phyloP scores from a whole-genome alignment of 169 alveolate species.

The Condylostoma magnum region DNA sequence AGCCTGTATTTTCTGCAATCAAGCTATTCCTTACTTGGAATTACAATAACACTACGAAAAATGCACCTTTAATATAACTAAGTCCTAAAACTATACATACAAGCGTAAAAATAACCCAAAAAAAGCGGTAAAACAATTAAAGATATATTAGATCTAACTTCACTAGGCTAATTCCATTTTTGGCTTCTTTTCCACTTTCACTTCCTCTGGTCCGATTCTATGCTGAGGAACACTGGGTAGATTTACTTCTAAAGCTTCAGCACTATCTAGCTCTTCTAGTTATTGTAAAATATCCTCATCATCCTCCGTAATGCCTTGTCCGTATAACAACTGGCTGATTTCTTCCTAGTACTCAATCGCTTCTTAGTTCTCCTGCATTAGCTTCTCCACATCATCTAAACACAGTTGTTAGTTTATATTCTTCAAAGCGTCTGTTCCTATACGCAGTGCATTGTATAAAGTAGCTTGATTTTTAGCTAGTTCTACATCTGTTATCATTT shows the following conservation, averaged over 20 bases:
- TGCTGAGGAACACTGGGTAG: neutral
- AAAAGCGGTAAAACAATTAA: too few relatives aligned
- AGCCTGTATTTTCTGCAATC: too few relatives aligned
- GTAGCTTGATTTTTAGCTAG: conserved; percentile 4
- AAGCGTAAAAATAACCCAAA: too few relatives aligned
- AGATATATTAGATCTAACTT: too few relatives aligned
- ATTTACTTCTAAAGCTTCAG: neutral
- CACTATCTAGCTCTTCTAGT: conserved; percentile 6
- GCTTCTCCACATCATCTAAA: conserved; percentile 18
- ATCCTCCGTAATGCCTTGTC: conserved; percentile 5
- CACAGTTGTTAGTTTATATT: conserved; percentile 9
- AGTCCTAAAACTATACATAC: too few relatives aligned
- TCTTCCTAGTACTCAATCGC: conserved; percentile 25
- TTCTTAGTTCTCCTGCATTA: conserved; percentile 25
- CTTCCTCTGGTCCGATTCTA: neutral
- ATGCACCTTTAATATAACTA: too few relatives aligned
- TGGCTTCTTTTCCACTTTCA: too few relatives aligned
- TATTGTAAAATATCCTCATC: conserved; percentile 12
- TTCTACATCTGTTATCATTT: neutral
- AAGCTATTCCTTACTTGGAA: too few relatives aligned
- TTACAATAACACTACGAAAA: too few relatives aligned
- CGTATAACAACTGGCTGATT: neutral
- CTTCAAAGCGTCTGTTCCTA: conserved; percentile 8
- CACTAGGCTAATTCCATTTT: too few relatives aligned
- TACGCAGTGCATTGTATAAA: neutral